Conservation (phyloP, 192 early-diverging fungal genomes). For the Gaertneriomyces semiglobifer region DNA sequence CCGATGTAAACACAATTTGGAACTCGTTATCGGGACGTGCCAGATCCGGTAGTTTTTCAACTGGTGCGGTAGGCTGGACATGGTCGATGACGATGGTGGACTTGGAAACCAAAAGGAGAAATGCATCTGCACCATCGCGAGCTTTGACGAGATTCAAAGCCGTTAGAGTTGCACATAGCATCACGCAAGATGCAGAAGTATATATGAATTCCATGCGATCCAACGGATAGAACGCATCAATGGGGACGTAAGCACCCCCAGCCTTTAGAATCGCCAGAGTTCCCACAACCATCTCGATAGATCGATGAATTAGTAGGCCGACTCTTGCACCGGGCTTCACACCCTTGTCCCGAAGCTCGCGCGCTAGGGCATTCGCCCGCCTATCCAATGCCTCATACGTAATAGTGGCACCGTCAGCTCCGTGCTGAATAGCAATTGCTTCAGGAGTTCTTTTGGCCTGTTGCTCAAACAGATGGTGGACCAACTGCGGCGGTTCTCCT, state of each 20-base stretch:
- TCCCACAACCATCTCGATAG: constrained; percentile 20
- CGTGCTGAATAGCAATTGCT: too few relatives aligned
- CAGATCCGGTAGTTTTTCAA: background rate
- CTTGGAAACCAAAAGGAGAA: background rate
- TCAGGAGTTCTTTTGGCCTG: too few relatives aligned
- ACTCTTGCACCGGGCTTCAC: background rate
- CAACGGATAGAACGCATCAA: constrained; percentile 9
- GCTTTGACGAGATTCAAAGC: too few relatives aligned
- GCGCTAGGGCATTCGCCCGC: constrained; percentile 13
- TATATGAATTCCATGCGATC: constrained; percentile 8
- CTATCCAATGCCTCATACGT: constrained; percentile 28
- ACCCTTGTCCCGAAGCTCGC: constrained; percentile 3
- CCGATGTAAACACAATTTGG: background rate
- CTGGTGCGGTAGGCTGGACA: background rate
- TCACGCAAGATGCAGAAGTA: too few relatives aligned
- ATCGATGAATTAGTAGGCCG: background rate
- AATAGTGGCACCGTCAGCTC: background rate
- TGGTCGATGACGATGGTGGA: background rate
- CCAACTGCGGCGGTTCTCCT: too few relatives aligned
- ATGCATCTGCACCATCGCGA: background rate
- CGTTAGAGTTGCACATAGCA: too few relatives aligned
- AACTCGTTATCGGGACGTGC: background rate
- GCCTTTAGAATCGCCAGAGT: constrained; percentile 31
- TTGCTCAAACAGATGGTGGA: too few relatives aligned
- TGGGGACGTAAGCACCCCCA: constrained; percentile 27